Percentiles rank a stretch among this genome's conserved stretches.
Evolutionary conservation across 768 basidiomycete species (phyloP).

Genomic region (Agrocybe praecox): DNA sequence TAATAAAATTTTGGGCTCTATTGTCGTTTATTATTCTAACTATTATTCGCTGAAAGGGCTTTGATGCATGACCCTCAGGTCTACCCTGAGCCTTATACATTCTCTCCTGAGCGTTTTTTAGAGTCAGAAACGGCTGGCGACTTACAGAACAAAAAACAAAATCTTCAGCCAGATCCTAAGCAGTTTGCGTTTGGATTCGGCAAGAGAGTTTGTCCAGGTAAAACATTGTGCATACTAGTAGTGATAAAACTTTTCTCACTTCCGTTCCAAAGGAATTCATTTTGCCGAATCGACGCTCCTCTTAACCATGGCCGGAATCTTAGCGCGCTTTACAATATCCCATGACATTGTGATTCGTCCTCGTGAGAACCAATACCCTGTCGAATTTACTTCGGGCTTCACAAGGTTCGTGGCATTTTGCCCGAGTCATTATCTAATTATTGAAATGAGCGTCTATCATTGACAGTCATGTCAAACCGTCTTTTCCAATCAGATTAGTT

Average conservation of each 20-base stretch:
- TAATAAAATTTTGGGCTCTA: no score
- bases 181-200: slow-evolving; percentile 24
- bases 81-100: slow-evolving; percentile 35
- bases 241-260: no score
- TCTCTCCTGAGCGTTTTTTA: slow-evolving; percentile 44
- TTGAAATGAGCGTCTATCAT: no score
- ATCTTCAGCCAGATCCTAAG: slow-evolving; percentile 17
- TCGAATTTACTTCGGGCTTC: slow-evolving; percentile 2
- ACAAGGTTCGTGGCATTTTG: neutral
- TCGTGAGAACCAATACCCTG: neutral
- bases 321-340: slow-evolving; percentile 10
- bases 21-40: no score
- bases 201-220: slow-evolving; percentile 23
- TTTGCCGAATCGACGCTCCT: slow-evolving; percentile 22
- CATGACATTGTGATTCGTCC: slow-evolving; percentile 2
- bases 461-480: slow-evolving; percentile 16
- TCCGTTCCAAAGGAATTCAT: slow-evolving; percentile 14
- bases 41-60: slow-evolving; percentile 21
- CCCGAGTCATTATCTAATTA: neutral
- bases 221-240: no score
- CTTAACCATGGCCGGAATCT: slow-evolving; percentile 16
- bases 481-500: slow-evolving; percentile 14
- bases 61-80: slow-evolving; percentile 29
- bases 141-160: neutral
- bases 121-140: neutral